Conservation (phyloP, 208 protist genomes). For the Novymonas esmeraldas region DNA sequence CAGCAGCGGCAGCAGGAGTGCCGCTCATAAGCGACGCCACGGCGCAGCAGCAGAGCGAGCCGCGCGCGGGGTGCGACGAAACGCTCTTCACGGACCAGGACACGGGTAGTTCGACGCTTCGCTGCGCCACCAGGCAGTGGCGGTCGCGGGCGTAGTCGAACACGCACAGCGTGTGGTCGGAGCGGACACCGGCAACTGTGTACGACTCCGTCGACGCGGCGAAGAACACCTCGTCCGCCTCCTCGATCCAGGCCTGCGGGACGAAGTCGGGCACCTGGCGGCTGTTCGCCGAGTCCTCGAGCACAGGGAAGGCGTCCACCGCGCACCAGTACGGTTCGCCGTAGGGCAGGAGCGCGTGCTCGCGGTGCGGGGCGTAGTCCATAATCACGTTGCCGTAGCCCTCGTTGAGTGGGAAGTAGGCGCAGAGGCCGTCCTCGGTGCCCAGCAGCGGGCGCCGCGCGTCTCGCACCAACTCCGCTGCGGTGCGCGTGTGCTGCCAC, state of each 20-base stretch:
- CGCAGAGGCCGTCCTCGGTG: conserved; percentile 57
- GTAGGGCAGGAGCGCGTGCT: conserved; percentile 63
- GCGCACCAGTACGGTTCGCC: conserved; percentile 56
- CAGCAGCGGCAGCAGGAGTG: not conserved
- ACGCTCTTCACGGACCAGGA: conserved; percentile 50
- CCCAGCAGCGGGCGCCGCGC: conserved; percentile 54
- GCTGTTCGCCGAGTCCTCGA: conserved; percentile 15
- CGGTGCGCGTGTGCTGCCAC: conserved; percentile 65
- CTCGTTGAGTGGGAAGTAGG: conserved; percentile 88
- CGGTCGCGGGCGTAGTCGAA: conserved; percentile 57
- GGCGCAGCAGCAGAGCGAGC: conserved; percentile 61
- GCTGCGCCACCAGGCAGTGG: conserved; percentile 49
- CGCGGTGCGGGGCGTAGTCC: conserved; percentile 60
- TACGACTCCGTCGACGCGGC: conserved; percentile 53
- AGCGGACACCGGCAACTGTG: conserved; percentile 42
- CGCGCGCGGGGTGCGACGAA: conserved; percentile 42
- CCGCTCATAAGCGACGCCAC: conserved; percentile 1
- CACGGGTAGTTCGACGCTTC: conserved; percentile 45
- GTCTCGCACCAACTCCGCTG: conserved; percentile 73
- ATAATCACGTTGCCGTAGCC: conserved; percentile 71
- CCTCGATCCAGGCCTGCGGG: conserved; percentile 61
- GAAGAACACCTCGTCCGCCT: conserved; percentile 61
- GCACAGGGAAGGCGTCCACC: conserved; percentile 56
- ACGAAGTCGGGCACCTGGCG: conserved; percentile 73
- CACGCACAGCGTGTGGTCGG: conserved; percentile 57